Evolutionary conservation across 768 basidiomycete species (phyloP), one percentile per base, ranked within the genome.

Genomic region (Leccinum boreale): DNA sequence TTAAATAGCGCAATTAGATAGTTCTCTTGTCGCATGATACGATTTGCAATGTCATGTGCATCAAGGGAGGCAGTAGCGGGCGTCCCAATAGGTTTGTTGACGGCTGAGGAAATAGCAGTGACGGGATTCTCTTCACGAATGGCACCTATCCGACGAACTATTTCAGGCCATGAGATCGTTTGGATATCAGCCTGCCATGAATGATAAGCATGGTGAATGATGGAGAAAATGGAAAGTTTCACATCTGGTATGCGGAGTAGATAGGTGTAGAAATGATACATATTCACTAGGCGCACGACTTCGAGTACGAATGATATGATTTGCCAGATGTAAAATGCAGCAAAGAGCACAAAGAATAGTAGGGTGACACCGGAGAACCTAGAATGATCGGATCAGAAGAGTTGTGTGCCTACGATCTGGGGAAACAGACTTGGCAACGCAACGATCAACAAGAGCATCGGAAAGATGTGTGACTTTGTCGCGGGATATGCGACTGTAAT

Each of bases 1-100:
- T 98, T 99, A 74, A 99, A 97, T 19, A 99, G 74, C 0, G 97
- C 94, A 58, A 98, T 97, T 52, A 99, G 81, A 70, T 98, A 99
- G 74, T 99, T 99, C 70, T 98, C 97, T 71, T 98, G 93, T 31
- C 97, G 84, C 85, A 99, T 83, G 66, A 99, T 98, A 52, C 97
- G 89, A 70, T 98, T 98, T 4, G 96, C 96, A 53, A 98, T 86
- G 73, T 98, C 96, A 69, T 99, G 97, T 2, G 96, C 97, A 65
- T 99, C 97, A 7, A 99, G 84, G 69, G 92, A 92, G 49, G 93
- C 91, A 1, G 85, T 87, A 10, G 86, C 80, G 4, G 87, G 82
- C 60, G 87, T 82, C 62, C 85, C 83, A 1, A 78, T 75, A 50
- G 73, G 77, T 50, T 78, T 75, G 4, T 78, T 72, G 58, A 76